Percentiles rank a stretch among this genome's conserved stretches.
These are phyloP conservation scores for Hysterium pulicare DNA, from an alignment of 2,329 filamentous ascomycete genomes.

Conservation along the genomic window DNA sequence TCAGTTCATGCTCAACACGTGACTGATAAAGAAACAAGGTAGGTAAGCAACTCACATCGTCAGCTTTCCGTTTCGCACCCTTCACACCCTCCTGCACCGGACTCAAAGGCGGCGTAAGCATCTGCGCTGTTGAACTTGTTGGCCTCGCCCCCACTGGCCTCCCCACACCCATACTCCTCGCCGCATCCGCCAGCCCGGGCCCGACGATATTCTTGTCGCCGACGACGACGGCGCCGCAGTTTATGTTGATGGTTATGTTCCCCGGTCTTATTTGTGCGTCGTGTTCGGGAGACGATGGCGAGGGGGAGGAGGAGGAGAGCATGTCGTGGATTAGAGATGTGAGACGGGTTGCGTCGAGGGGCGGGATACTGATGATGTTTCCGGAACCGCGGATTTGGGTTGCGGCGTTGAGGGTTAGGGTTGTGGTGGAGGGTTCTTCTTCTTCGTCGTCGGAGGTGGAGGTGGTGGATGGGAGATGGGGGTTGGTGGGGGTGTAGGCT, in stretches of 20 bases:
- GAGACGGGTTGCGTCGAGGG: neutral
- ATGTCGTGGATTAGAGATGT: neutral
- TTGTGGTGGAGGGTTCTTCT: neutral
- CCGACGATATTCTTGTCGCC: conserved; percentile 1
- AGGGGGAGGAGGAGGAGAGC: no score
- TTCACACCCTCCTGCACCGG: neutral
- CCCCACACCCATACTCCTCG: no score
- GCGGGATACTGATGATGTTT: neutral
- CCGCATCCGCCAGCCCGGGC: no score
- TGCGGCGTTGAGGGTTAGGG: neutral
- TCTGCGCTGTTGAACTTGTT: neutral
- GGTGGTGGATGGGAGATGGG: no score
- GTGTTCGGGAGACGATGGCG: neutral
- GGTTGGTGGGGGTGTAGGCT: conserved; percentile 1
- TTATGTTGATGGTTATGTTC: neutral
- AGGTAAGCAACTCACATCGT: neutral
- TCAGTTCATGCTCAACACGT: no score
- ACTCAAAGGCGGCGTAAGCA: neutral
- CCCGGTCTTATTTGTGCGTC: neutral
- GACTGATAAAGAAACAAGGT: neutral
- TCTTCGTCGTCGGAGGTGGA: neutral
- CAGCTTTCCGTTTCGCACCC: neutral
- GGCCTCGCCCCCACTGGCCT: neutral
- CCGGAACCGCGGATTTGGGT: conserved; percentile 1
- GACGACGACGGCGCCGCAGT: neutral